Base-by-base conservation (phyloP, 2,329 filamentous ascomycete species). In the Fusarium pseudocircinatum region DNA sequence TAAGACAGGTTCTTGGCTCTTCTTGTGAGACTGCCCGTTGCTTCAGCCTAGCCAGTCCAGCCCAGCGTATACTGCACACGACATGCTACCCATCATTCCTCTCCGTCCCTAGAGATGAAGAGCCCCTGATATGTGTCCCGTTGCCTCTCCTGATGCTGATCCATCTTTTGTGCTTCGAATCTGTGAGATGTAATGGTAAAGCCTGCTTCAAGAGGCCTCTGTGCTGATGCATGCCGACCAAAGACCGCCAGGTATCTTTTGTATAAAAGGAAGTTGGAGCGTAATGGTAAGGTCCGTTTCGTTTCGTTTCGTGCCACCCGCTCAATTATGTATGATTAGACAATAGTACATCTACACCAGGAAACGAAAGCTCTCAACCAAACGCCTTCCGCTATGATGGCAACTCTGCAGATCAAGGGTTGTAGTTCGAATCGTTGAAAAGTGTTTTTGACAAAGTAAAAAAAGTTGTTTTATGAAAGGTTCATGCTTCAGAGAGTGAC, bases 401-500 rank as follows among this genome's bases (percentile, higher is more conserved):
- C 77, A 81, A 82, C 79, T 76, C 74, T 81, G 79, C 79, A 81
- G 79, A 79, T 82, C 77, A 78, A 78, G 76, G 77, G 73, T 73
- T 74, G 73, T 81, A 75, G 75, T 79, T 75, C 79, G 75, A 75
- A 76, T 76, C 74, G 77, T 73, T 72, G 73, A 72, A 75, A 73
- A 68, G 58, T 74, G 70, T 67, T 71, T 54, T 63, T 75, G 56
- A 77, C 81, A 79, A 80, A 75, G 75, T 79, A 76, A 76, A 79
- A 74, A 73, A 72, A 70, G 65, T 68, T 69, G 60, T 78, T 59
- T 58, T 76, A 79, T 37, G 75, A 73, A 72, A 72, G 59, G 70
- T 70, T 78, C 78, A 79, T 80, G 79, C 81, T 79, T 90, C 83
- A 92, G 79, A 92, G 90, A 84, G 90, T 90, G 84, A 98, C 96